phyloP scores from a whole-genome alignment of 2,329 filamentous ascomycete species.

The Ophiostoma montium region DNA sequence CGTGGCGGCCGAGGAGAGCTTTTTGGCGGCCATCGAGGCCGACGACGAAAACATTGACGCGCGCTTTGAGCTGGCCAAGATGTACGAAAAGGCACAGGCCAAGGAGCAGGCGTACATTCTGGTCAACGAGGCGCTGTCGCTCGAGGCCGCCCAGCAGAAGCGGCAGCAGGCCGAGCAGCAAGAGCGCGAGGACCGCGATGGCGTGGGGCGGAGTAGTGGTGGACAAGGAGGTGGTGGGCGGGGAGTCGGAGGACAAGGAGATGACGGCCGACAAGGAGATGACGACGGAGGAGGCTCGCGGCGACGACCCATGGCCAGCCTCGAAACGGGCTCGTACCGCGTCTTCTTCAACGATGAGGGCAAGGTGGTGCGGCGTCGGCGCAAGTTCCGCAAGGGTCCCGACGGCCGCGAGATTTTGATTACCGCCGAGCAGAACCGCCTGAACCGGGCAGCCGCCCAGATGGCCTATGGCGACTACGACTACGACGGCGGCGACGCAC shows the following conservation, averaged over 20 bases:
- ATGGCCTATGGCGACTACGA: not conserved
- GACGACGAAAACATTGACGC: constrained; percentile 62
- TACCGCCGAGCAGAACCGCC: constrained; percentile 17
- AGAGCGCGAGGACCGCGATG: not conserved
- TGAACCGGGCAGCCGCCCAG: not conserved
- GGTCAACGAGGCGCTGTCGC: constrained; percentile 57
- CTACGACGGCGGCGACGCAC: constrained; percentile 1
- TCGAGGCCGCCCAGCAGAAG: constrained; percentile 36
- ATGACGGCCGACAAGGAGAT: not conserved
- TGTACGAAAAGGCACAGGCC: constrained; percentile 65
- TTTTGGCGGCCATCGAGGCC: constrained; percentile 57
- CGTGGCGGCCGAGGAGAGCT: constrained; percentile 61
- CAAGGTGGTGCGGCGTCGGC: constrained; percentile 12
- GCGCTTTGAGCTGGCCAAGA: constrained; percentile 63
- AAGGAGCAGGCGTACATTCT: constrained; percentile 65
- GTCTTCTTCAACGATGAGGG: constrained; percentile 13
- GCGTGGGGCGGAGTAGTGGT: not conserved
- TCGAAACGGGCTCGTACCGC: constrained; percentile 13
- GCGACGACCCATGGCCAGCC: constrained; percentile 11
- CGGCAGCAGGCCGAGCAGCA: constrained; percentile 9
- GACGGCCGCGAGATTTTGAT: constrained; percentile 1
- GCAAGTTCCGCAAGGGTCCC: constrained; percentile 10
- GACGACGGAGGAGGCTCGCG: constrained; percentile 19
- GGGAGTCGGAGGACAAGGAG: constrained; percentile 6
- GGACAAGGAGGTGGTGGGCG: constrained; percentile 3